These are phyloP conservation scores for Hippophae rhamnoides DNA, from an alignment of 306 rosid species.

Conservation along the genomic window DNA sequence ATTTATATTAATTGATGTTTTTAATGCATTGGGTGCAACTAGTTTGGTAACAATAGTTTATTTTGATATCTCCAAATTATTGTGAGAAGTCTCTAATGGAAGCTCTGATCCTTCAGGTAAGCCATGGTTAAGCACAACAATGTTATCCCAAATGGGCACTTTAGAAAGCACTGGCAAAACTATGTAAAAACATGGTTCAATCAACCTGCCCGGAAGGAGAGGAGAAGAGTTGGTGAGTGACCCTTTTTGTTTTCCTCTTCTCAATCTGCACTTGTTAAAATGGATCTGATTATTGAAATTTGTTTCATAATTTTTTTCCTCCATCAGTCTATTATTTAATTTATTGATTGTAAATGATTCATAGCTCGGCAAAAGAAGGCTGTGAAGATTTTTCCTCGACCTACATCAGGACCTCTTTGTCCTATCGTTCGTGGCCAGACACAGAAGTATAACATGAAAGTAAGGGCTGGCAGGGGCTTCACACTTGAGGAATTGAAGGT, in stretches of 20 bases:
- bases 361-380: slow-evolving; percentile 66
- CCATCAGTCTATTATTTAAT: neutral
- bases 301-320: no score
- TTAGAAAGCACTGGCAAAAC: slow-evolving; percentile 67
- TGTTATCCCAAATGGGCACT: slow-evolving; percentile 58
- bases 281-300: neutral
- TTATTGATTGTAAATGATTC: neutral
- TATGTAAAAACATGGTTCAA: slow-evolving; percentile 69
- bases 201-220: slow-evolving; percentile 56
- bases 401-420: slow-evolving; percentile 51
- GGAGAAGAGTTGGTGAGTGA: slow-evolving; percentile 48
- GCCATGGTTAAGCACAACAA: slow-evolving; percentile 71
- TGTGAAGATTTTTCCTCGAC: slow-evolving; percentile 61
- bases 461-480: slow-evolving; percentile 32
- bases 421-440: slow-evolving; percentile 65
- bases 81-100: neutral
- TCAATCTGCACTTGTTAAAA: no score
- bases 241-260: no score
- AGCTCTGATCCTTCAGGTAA: slow-evolving; percentile 18
- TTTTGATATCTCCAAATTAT: neutral
- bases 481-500: slow-evolving; percentile 47
- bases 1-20: neutral
- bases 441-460: slow-evolving; percentile 25
- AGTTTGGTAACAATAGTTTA: neutral
- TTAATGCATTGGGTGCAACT: neutral